Percentiles rank a stretch among this genome's conserved stretches.
Conservation (phyloP, 2,329 filamentous ascomycete genomes). For the Chaetomium globosum region DNA sequence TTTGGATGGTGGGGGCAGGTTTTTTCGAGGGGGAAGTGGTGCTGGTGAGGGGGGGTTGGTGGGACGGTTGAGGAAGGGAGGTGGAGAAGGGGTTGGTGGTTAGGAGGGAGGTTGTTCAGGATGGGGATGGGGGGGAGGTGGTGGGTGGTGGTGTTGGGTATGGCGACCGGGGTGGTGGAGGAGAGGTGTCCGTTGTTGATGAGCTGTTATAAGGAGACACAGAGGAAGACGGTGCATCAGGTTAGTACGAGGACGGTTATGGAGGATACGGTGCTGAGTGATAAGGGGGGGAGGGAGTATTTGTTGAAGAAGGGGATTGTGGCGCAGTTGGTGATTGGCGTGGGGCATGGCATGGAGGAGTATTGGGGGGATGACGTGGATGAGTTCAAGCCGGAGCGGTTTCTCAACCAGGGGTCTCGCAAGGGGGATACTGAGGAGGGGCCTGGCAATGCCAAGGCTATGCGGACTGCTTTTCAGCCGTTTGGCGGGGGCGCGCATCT, state of each 20-base stretch:
- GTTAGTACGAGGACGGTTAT: conserved; percentile 42
- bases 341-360: conserved; percentile 27
- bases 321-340: conserved; percentile 26
- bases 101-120: background rate
- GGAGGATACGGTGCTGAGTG: conserved; percentile 41
- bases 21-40: conserved; percentile 29
- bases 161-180: conserved; percentile 16
- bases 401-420: conserved; percentile 45
- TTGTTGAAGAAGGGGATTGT: conserved; percentile 32
- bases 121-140: background rate
- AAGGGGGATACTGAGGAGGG: background rate
- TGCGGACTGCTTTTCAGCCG: conserved; percentile 23
- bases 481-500: conserved; percentile 32
- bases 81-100: conserved; percentile 18
- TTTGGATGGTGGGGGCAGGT: conserved; percentile 32
- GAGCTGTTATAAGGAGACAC: conserved; percentile 38
- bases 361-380: conserved; percentile 60
- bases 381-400: conserved; percentile 59
- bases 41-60: conserved; percentile 28
- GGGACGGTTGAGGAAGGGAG: conserved; percentile 36
- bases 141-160: background rate
- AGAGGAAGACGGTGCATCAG: conserved; percentile 43
- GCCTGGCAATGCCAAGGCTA: conserved; percentile 18
- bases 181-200: conserved; percentile 27
- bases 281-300: conserved; percentile 28